Percentiles rank a stretch among this genome's conserved stretches.
Evolutionary conservation across 495 filamentous ascomycete species (phyloP).

Genomic region (Glonium stellatum): DNA sequence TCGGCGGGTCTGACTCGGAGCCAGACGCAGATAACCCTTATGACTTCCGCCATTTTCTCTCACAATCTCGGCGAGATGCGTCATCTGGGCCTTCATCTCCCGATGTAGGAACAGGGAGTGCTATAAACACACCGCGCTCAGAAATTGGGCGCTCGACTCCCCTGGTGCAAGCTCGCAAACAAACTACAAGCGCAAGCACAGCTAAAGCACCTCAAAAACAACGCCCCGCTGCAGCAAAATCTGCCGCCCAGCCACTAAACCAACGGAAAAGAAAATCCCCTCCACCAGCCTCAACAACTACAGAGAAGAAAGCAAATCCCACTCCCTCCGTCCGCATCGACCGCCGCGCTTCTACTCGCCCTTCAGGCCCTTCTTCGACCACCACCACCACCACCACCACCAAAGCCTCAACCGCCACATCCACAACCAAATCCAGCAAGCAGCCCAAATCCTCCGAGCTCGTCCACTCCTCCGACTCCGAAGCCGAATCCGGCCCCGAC

Average conservation of each 20-base stretch:
- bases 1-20: slow-evolving; percentile 37
- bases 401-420: not conserved
- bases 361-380: not conserved
- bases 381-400: not conserved
- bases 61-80: slow-evolving; percentile 37
- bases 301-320: slow-evolving; percentile 3
- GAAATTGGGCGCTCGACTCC: slow-evolving; percentile 4
- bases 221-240: slow-evolving; percentile 14
- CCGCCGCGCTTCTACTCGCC: slow-evolving; percentile 22
- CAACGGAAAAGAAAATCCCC: slow-evolving; percentile 1
- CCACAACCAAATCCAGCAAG: slow-evolving; percentile 8
- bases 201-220: slow-evolving; percentile 1
- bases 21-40: slow-evolving; percentile 51
- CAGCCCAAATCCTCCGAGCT: slow-evolving; percentile 23
- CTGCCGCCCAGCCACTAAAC: slow-evolving; percentile 3
- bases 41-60: slow-evolving; percentile 54
- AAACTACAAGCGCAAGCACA: slow-evolving; percentile 1
- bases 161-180: slow-evolving; percentile 8
- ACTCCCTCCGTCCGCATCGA: slow-evolving; percentile 27
- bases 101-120: slow-evolving; percentile 37
- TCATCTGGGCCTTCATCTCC: slow-evolving; percentile 38
- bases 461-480: slow-evolving; percentile 17
- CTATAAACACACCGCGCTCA: slow-evolving; percentile 16
- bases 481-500: slow-evolving; percentile 11
- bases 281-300: not conserved